Percentiles rank a stretch among this genome's conserved stretches.
phyloP scores from a whole-genome alignment of 192 early-diverging fungal species.

The Entomortierella chlamydospora region DNA sequence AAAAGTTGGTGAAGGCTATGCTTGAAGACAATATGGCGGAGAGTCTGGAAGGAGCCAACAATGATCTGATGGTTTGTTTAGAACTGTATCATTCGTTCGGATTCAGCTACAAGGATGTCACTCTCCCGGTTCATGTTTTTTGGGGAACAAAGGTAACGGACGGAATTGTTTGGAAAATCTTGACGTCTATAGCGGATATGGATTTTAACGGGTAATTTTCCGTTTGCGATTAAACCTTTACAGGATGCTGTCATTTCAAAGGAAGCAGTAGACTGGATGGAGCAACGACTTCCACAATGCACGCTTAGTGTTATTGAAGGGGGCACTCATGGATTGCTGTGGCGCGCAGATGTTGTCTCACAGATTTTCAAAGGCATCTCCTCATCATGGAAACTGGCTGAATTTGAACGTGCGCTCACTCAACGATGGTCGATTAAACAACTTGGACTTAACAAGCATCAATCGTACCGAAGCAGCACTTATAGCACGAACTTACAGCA shows the following conservation, averaged over 20 bases:
- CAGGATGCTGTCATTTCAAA: constrained; percentile 53
- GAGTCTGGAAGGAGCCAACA: constrained; percentile 53
- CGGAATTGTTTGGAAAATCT: background rate
- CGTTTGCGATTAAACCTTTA: background rate
- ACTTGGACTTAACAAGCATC: constrained; percentile 46
- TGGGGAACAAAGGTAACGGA: constrained; percentile 56
- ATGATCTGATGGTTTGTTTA: constrained; percentile 56
- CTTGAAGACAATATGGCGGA: constrained; percentile 55
- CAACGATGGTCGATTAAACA: constrained; percentile 54
- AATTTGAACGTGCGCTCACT: constrained; percentile 50
- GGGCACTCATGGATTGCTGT: constrained; percentile 54
- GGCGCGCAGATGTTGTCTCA: constrained; percentile 55
- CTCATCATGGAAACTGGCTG: constrained; percentile 50
- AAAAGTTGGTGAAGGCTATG: constrained; percentile 54
- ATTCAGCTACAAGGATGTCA: constrained; percentile 59
- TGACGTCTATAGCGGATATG: too few relatives aligned
- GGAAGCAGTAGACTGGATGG: constrained; percentile 60
- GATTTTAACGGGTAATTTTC: too few relatives aligned
- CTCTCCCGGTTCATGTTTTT: constrained; percentile 57
- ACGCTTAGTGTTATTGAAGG: constrained; percentile 57
- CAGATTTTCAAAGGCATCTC: constrained; percentile 58
- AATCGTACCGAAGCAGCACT: constrained; percentile 41
- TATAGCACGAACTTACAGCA: constrained; percentile 38
- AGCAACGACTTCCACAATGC: constrained; percentile 52
- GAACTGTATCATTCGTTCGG: constrained; percentile 55